Percentiles rank a stretch among this genome's conserved stretches.
Conservation (phyloP, 305 asterid genomes). For the Fraxinus floribunda region DNA sequence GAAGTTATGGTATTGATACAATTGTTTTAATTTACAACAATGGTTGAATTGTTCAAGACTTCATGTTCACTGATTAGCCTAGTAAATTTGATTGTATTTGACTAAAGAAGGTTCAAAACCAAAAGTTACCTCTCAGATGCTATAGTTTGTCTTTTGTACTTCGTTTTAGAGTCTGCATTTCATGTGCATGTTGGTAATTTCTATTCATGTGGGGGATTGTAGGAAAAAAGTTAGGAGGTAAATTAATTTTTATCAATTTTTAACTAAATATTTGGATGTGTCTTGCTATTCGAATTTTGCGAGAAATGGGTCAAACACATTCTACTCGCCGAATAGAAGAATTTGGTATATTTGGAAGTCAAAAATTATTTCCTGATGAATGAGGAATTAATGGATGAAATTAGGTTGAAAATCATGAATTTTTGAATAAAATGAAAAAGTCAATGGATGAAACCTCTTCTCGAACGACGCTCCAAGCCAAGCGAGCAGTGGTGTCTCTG, state of each 20-base stretch:
- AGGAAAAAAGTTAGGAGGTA: not conserved
- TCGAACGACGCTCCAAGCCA: too few species aligned
- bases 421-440: too few species aligned
- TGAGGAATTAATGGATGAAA: not conserved
- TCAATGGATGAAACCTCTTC: too few species aligned
- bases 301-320: too few species aligned
- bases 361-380: not conserved
- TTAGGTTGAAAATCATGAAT: not conserved
- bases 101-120: not conserved
- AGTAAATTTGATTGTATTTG: not conserved
- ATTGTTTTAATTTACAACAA: too few species aligned
- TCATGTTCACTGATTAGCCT: not conserved
- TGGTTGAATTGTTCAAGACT: not conserved
- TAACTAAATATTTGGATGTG: not conserved
- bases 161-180: not conserved
- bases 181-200: not conserved
- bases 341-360: not conserved
- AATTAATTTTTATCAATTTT: not conserved
- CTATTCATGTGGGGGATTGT: not conserved
- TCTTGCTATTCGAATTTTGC: not conserved
- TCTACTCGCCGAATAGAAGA: not conserved
- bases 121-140: not conserved
- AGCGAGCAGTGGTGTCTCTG: too few species aligned
- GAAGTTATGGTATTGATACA: not conserved
- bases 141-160: not conserved